phyloP scores from a whole-genome alignment of 169 alveolate species.

The Hepatocystis sp. region DNA sequence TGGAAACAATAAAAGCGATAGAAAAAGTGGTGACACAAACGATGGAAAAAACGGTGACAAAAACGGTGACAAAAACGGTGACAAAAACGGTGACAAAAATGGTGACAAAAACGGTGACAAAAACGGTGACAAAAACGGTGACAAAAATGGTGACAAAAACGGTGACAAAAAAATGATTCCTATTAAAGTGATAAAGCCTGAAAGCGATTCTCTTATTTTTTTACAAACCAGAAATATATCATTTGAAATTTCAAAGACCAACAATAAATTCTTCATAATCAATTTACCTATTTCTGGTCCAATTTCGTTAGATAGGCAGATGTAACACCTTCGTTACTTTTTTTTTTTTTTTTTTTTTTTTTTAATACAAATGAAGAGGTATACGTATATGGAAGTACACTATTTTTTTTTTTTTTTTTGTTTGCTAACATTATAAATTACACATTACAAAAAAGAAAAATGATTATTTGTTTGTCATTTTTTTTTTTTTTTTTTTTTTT shows the following conservation, averaged over 20 bases:
- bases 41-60: not conserved
- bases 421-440: too few relatives aligned
- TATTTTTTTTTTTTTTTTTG: too few relatives aligned
- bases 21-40: not conserved
- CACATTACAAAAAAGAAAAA: too few relatives aligned
- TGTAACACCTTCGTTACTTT: too few relatives aligned
- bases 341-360: too few relatives aligned
- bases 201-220: constrained; percentile 70
- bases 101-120: not conserved
- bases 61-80: not conserved
- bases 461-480: too few relatives aligned
- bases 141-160: not conserved
- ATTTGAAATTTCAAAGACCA: constrained; percentile 51
- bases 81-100: not conserved
- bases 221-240: constrained; percentile 75
- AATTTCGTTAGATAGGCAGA: constrained; percentile 30
- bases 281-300: constrained; percentile 60
- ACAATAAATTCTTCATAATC: constrained; percentile 50
- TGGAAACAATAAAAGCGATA: not conserved
- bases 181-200: constrained; percentile 43
- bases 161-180: constrained; percentile 1
- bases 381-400: too few relatives aligned
- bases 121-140: not conserved
- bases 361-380: too few relatives aligned
- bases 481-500: too few relatives aligned